Base-by-base conservation (phyloP, 2,329 filamentous ascomycete genomes). In the Colletotrichum paranaense region DNA sequence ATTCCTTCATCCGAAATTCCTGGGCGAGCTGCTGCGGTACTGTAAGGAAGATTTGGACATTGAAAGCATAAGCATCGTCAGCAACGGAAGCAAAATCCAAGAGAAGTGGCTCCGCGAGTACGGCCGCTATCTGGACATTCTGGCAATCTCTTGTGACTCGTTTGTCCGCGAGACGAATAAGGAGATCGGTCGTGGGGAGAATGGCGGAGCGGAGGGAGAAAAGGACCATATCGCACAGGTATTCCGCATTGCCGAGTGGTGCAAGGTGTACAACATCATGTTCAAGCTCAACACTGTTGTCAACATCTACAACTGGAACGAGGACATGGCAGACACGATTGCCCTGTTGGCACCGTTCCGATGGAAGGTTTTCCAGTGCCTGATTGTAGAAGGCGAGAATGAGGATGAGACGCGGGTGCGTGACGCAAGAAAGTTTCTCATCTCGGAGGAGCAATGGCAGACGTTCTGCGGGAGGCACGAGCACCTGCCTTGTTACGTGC, bases 251-350 rank as follows among this genome's bases (percentile, higher is more conserved):
- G 78, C 80, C 5, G 77, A 78, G 6, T 86, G 86, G 83, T 90
- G 88, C 78, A 76, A 77, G 4, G 69, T 85, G 68, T 83, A 83
- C 28, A 82, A 83, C 1, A 85, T 90, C 77, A 87, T 84, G 78
- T 89, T 90, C 81, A 90, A 90, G 81, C 77, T 90, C 63, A 90
- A 90, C 79, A 90, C 88, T 0, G 88, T 90, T 0, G 84, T 90
- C 4, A 85, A 84, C 76, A 79, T 75, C 2, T 78, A 84, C 62
- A 90, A 90, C 75, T 86, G 80, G 78, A 65, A 84, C 2, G 88
- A 90, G 77, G 85, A 88, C 73, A 88, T 88, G 86, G 82, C 80
- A 53, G 76, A 70, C 16, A 76, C 74, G 4, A 82, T 90, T 8
- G 68, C 76, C 16, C 55, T 75, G 52, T 78, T 90, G 12, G 77